Conservation (phyloP, 164 flowering plant species). For the Platanus orientalis region DNA sequence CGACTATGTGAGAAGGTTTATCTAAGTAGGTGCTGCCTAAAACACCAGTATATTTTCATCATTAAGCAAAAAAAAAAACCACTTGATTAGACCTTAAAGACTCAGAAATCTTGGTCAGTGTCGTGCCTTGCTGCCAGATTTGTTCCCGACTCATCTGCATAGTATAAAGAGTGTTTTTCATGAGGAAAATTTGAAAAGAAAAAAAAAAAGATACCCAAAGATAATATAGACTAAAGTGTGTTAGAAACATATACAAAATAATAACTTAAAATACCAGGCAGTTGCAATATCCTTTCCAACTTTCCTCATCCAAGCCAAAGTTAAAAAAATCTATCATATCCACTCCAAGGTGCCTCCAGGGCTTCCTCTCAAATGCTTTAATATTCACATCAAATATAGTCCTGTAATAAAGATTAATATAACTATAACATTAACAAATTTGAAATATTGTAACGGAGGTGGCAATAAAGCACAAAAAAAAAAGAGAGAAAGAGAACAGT, state of each 20-base stretch:
- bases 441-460: background rate
- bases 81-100: slow-evolving; percentile 28
- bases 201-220: background rate
- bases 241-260: slow-evolving; percentile 3
- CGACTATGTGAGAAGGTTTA: too few species aligned
- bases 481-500: too few species aligned
- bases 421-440: background rate
- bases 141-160: slow-evolving; percentile 23
- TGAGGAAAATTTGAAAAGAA: background rate
- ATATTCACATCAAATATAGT: slow-evolving; percentile 45
- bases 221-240: background rate
- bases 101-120: slow-evolving; percentile 22
- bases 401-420: slow-evolving; percentile 31
- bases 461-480: background rate
- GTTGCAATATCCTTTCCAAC: slow-evolving; percentile 58
- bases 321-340: slow-evolving; percentile 62
- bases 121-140: slow-evolving; percentile 22
- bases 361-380: slow-evolving; percentile 45
- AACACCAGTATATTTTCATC: background rate
- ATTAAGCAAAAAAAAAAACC: background rate
- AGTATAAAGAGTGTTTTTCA: background rate
- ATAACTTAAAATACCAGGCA: slow-evolving; percentile 37
- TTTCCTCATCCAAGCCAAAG: slow-evolving; percentile 60
- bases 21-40: background rate
- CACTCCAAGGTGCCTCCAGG: slow-evolving; percentile 58